Conservation (phyloP, 1,284 basidiomycete species). For the Mixia osmundae region DNA sequence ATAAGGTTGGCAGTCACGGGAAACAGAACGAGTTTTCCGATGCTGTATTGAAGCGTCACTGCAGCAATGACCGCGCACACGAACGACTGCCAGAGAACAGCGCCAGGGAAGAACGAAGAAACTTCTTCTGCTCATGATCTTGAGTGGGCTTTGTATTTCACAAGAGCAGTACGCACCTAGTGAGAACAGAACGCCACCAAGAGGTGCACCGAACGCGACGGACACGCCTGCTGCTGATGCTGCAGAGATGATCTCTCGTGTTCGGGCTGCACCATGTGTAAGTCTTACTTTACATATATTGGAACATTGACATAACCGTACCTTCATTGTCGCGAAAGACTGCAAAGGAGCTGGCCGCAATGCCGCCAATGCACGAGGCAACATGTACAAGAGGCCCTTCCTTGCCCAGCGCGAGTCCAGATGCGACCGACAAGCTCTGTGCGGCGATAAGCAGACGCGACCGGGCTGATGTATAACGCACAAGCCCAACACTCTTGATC, state of each 20-base stretch:
- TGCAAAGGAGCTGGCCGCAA: conserved; percentile 55
- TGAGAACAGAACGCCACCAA: conserved; percentile 44
- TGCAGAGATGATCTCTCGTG: conserved; percentile 73
- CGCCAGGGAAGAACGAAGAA: conserved; percentile 65
- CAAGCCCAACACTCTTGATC: conserved; percentile 28
- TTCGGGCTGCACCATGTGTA: conserved; percentile 35
- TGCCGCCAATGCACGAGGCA: conserved; percentile 80
- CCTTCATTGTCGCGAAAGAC: conserved; percentile 37
- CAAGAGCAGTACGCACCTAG: background rate
- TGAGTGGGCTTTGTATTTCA: background rate
- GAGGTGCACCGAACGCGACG: conserved; percentile 57
- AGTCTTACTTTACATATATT: background rate
- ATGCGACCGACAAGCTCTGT: conserved; percentile 11
- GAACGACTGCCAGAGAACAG: conserved; percentile 34
- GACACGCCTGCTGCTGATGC: conserved; percentile 46
- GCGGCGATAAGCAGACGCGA: too few relatives aligned
- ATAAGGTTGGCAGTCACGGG: conserved; percentile 65
- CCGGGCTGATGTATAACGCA: too few relatives aligned
- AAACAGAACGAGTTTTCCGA: conserved; percentile 49
- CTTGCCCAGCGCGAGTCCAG: conserved; percentile 27
- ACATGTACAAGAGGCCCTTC: conserved; percentile 96
- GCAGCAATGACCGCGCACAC: conserved; percentile 80
- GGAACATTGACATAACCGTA: background rate
- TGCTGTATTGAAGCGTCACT: conserved; percentile 31
- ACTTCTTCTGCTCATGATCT: conserved; percentile 34